Percentiles rank a stretch among this genome's conserved stretches.
These are phyloP conservation scores for Holtermannia corniformis DNA, from an alignment of 768 basidiomycete genomes.

Conservation along the genomic window DNA sequence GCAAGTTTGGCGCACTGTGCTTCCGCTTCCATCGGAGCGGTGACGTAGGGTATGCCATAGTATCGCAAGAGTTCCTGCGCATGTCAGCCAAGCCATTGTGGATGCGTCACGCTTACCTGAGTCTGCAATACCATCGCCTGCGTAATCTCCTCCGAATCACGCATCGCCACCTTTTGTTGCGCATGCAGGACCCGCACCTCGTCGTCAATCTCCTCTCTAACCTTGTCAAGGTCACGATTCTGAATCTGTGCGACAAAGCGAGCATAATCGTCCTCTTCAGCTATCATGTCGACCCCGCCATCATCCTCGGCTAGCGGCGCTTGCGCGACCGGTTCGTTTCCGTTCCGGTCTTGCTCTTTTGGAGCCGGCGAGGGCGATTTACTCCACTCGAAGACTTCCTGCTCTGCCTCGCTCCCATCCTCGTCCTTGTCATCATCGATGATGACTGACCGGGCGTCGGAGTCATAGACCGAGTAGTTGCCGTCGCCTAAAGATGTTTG, in stretches of 20 bases:
- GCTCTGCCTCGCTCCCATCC: not conserved
- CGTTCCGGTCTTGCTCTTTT: constrained; percentile 2
- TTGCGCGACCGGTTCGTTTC: not conserved
- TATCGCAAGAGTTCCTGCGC: constrained; percentile 73
- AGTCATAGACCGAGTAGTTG: not conserved
- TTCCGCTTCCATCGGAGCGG: constrained; percentile 98
- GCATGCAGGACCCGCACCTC: constrained; percentile 74
- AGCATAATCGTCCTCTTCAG: constrained; percentile 64
- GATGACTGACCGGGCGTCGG: not conserved
- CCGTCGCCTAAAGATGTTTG: not conserved
- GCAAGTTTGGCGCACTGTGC: constrained; percentile 94
- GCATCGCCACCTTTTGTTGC: constrained; percentile 77
- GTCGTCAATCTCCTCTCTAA: constrained; percentile 79
- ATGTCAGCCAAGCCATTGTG: constrained; percentile 49
- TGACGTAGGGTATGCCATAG: constrained; percentile 96
- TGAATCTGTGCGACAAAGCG: constrained; percentile 84
- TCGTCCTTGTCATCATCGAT: constrained; percentile 38
- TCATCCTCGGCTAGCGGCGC: constrained; percentile 6
- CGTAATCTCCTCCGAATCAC: constrained; percentile 90
- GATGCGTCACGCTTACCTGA: constrained; percentile 44
- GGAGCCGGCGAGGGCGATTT: constrained; percentile 42
- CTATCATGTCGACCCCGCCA: constrained; percentile 33
- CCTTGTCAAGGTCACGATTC: constrained; percentile 68
- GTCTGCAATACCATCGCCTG: constrained; percentile 88
- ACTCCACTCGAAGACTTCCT: constrained; percentile 44